These are phyloP conservation scores for Leccinellum albellum DNA, from an alignment of 768 basidiomycete genomes.

Conservation along the genomic window DNA sequence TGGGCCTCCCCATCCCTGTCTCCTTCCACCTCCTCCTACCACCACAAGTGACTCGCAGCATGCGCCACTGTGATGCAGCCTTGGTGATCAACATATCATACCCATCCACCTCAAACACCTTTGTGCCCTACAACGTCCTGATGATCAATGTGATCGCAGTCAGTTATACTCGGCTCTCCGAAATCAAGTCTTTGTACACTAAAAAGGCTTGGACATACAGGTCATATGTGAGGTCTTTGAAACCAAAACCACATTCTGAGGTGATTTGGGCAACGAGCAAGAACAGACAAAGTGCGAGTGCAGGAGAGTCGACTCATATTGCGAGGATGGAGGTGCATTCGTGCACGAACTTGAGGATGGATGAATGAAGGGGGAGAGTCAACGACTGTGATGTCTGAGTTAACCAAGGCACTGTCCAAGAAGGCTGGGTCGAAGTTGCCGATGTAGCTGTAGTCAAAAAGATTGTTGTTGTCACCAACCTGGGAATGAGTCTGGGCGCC, in stretches of 20 bases:
- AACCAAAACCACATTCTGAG: conserved; percentile 88
- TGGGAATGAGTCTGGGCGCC: conserved; percentile 89
- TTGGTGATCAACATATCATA: conserved; percentile 98
- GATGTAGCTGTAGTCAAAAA: conserved; percentile 97
- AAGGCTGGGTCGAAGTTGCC: conserved; percentile 64
- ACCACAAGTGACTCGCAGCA: conserved; percentile 96
- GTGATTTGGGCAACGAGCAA: conserved; percentile 93
- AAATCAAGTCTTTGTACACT: conserved; percentile 96
- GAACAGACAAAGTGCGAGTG: conserved; percentile 89
- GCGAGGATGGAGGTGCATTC: no score
- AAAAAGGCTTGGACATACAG: conserved; percentile 97
- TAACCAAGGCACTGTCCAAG: conserved; percentile 22
- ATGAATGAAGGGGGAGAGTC: conserved; percentile 37
- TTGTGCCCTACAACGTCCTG: conserved; percentile 79
- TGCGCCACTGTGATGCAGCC: conserved; percentile 97
- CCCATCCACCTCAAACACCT: conserved; percentile 93
- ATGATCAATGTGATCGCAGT: conserved; percentile 96
- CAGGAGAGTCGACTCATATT: conserved; percentile 88
- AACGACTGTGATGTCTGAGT: conserved; percentile 36
- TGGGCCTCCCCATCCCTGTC: conserved; percentile 7
- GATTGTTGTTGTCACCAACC: conserved; percentile 88
- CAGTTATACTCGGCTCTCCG: conserved; percentile 91
- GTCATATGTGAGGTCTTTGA: conserved; percentile 96
- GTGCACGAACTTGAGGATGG: conserved; percentile 88
- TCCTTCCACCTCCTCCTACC: conserved; percentile 68